A percentile compares a stretch with the other conserved stretches of the same genome.
Evolutionary conservation across 2,329 filamentous ascomycete species (phyloP).

Genomic region (Gaeumannomyces tritici): DNA sequence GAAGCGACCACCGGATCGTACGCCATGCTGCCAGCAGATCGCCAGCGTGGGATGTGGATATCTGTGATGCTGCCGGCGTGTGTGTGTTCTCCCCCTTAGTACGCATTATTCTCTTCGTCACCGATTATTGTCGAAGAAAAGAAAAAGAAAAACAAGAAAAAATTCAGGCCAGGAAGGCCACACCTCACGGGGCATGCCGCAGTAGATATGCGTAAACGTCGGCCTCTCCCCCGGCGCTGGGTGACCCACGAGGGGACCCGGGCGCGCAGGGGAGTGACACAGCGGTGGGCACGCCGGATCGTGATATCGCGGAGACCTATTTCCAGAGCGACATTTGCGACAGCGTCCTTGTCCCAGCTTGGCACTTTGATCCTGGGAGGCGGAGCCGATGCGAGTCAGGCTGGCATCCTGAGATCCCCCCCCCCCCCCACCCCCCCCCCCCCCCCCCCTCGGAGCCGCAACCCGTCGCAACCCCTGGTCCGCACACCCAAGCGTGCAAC

Average conservation of each 20-base stretch:
- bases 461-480: not conserved
- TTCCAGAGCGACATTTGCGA: not conserved
- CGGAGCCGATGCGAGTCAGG: not conserved
- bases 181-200: not conserved
- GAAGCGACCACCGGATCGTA: slow-evolving; percentile 2
- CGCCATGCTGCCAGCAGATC: not conserved
- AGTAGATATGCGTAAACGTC: not conserved
- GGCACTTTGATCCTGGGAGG: not conserved
- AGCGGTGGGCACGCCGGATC: not conserved
- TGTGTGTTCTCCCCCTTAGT: not conserved
- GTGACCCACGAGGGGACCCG: too few relatives aligned
- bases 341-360: not conserved
- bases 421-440: too few relatives aligned
- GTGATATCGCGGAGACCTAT: not conserved
- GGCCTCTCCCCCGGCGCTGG: too few relatives aligned
- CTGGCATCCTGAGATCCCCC: too few relatives aligned
- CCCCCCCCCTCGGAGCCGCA: too few relatives aligned
- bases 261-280: not conserved
- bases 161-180: not conserved
- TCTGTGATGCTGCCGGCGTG: not conserved
- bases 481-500: too few relatives aligned
- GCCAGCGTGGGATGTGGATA: not conserved
- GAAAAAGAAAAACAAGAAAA: not conserved
- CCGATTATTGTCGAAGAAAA: not conserved
- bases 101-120: not conserved